Evolutionary conservation across 2,329 filamentous ascomycete genomes (phyloP), one percentile per base, ranked within the genome.

Genomic region (Alternaria sp.): DNA sequence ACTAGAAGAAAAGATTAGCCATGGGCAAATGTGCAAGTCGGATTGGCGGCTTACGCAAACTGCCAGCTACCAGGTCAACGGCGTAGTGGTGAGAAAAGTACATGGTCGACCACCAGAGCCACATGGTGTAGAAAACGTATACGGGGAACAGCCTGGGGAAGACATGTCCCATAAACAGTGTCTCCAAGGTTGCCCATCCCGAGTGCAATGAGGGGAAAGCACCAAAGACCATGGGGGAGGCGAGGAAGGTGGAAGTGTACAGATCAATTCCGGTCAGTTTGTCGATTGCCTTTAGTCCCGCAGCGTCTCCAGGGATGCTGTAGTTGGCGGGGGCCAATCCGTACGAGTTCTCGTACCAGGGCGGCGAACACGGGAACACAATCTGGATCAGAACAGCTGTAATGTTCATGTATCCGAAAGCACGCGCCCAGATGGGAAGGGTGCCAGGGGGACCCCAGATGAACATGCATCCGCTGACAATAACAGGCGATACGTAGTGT

Each of bases 21-120:
- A 36, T 17, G 4, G n/a, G 28, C 33, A 13, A 7, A 14, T 9
- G 6, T 17, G 2, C 6, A n/a, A 3, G 4, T 23, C 9, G 29
- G 8, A 9, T 46, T 28, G 9, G 9, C 57, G 37, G 73, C 77
- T 73, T 74, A 79, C 77, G 79, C 50, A 97, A 82, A 75, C 90
- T 92, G 67, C 94, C 94, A 34, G 86, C 92, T 26, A 97, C 92
- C 50, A 98, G 83, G 77, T 98, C 94, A 39, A 98, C 90, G 31
- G 93, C 94, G 76, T 98, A 98, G 81, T 98, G 94, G 79, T 98
- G 94, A 72, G 92, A 96, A 51, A 98, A 86, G 75, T 98, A 97
- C 92, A 98, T 97, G 68, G 94, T 98, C 11, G 93, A 91, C 93
- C 94, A 98, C 91, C 93, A 97, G 71, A 97, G 88, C 94, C 94